These are phyloP conservation scores for Solanum arcanum DNA, from an alignment of 257 asterid species.

Conservation along the genomic window DNA sequence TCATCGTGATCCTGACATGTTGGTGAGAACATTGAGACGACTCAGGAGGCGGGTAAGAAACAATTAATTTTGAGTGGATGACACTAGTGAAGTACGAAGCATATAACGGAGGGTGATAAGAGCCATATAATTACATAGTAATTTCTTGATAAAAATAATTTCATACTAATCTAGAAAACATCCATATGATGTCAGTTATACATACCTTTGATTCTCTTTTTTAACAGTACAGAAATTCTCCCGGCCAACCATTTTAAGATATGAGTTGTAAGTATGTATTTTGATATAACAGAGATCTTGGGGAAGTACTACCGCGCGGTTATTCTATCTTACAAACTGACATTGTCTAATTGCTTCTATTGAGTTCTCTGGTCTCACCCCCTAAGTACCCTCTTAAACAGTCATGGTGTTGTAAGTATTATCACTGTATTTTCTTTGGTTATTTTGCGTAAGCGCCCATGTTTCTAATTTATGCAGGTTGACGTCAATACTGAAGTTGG, in stretches of 20 bases:
- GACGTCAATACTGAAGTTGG: constrained; percentile 99
- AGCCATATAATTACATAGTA: background rate
- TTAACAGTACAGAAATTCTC: background rate
- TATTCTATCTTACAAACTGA: background rate
- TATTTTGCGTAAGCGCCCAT: background rate
- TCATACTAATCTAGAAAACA: background rate
- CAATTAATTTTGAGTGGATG: background rate
- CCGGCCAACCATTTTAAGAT: background rate
- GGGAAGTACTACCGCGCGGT: background rate
- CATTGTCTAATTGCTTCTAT: background rate
- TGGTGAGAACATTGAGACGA: constrained; percentile 84
- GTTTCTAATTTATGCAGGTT: constrained; percentile 36
- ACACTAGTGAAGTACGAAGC: background rate
- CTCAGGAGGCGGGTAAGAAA: constrained; percentile 81
- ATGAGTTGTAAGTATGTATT: background rate
- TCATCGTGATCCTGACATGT: constrained; percentile 96
- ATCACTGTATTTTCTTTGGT: background rate
- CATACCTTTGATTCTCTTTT: background rate
- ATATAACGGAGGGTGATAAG: background rate
- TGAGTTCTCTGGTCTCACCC: background rate
- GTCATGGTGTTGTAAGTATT: background rate
- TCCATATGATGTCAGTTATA: background rate
- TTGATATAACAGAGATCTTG: background rate
- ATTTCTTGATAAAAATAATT: background rate
- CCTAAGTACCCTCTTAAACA: background rate